Conservation (phyloP, 208 protist species). For the Acanthamoeba lenticulata region DNA sequence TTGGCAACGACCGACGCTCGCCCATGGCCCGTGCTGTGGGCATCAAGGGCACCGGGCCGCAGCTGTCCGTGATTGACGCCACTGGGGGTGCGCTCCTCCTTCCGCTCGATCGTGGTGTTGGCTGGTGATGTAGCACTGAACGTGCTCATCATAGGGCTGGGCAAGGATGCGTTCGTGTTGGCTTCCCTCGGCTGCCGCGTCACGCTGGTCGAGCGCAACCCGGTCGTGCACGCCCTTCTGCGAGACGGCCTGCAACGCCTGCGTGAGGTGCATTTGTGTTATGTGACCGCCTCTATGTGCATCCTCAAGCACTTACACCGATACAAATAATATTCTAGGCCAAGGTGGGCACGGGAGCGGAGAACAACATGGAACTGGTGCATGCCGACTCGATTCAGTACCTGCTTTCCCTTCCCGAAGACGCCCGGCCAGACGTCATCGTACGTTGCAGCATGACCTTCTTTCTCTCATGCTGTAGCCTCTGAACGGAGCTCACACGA, state of each 20-base stretch:
- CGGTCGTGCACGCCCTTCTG: conserved; percentile 39
- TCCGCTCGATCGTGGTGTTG: not conserved
- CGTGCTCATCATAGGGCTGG: not conserved
- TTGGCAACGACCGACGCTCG: conserved; percentile 9
- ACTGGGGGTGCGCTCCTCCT: conserved; percentile 10
- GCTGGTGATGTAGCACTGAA: not conserved
- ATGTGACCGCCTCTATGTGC: not conserved
- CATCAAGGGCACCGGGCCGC: not conserved
- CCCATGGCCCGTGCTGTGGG: conserved; percentile 16
- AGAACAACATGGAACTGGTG: not conserved
- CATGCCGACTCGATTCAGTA: conserved; percentile 1
- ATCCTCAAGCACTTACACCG: not conserved
- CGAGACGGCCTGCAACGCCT: conserved; percentile 19
- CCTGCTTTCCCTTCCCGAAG: not conserved
- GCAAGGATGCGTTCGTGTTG: conserved; percentile 64
- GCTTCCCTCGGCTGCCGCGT: conserved; percentile 41
- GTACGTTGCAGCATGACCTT: not conserved
- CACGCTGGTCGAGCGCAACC: conserved; percentile 42
- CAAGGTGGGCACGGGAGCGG: not conserved
- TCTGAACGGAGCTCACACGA: not conserved
- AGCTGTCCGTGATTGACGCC: conserved; percentile 25
- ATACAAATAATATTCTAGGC: too few relatives aligned
- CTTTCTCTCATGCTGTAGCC: too few relatives aligned
- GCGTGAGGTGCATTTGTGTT: not conserved
- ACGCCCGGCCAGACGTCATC: conserved; percentile 14